Evolutionary conservation across 192 early-diverging fungal species (phyloP), one percentile per base, ranked within the genome.

Genomic region (Thoreauomyces humboldtii): DNA sequence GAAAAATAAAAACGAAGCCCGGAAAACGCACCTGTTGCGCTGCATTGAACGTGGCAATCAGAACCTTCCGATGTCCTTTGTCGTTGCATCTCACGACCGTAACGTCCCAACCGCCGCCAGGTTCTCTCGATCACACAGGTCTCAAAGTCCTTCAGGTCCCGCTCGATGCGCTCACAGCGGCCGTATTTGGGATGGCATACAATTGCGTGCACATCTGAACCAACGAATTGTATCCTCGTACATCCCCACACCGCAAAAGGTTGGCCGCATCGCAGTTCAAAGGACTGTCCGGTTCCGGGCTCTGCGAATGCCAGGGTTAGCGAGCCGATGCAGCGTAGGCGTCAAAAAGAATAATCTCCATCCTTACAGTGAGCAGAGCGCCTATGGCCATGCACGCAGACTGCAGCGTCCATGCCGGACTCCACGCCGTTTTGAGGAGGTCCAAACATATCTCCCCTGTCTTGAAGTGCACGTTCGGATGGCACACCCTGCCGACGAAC

Each of bases 381-480:
- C 82, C 83, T 27, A 98, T 88, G 32, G 94, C 95, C 32, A 91
- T 63, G 57, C 91, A 87, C 0, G 91, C 86, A 4, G 92, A 91
- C 34, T 89, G 75, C 19, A 98, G 82, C 33, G 93, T 97, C 93
- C 93, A 98, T 17, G 92, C 89, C 9, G 96, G 96, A 35, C 89
- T 89, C 96, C 96, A 98, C 54, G 88, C 89, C 27, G 89, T 80
- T 63, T 93, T 94, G 35, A 98, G 79, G 34, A 98, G 85, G 77
- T 98, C 96, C 53, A 98, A 78, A 59, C 96, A 98, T 55, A 98
- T 97, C 71, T 97, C 93, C 19, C 96, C 96, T 0, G 92, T 94
- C 82, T 91, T 91, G 67, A 91, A 94, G 75, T 95, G 88, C 59
- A 98, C 89, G 70, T 98, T 98, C 36, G 93, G 93, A 77, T 95